Evolutionary conservation across 768 basidiomycete species (phyloP).

Genomic region (Tubosaeta brunneosetosa): DNA sequence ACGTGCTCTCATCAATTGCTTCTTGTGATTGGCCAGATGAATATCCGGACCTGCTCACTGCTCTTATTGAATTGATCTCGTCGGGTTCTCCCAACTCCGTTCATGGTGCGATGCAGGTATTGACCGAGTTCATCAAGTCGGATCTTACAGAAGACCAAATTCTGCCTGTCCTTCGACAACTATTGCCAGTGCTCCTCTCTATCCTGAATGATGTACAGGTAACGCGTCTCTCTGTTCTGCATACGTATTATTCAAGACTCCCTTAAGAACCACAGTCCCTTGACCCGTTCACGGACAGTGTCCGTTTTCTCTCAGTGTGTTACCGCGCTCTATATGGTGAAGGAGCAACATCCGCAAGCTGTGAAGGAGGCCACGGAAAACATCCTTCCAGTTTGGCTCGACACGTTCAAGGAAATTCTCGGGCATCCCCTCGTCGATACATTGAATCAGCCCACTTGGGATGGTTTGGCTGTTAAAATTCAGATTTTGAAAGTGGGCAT

Average conservation of each 20-base stretch:
- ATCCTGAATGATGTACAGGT: conserved; percentile 80
- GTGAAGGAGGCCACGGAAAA: conserved; percentile 77
- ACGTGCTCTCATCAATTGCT: conserved; percentile 82
- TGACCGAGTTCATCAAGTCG: conserved; percentile 90
- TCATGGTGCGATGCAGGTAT: conserved; percentile 94
- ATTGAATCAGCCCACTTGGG: conserved; percentile 62
- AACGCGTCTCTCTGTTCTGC: conserved; percentile 4
- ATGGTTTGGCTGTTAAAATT: conserved; percentile 69
- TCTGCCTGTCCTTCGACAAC: conserved; percentile 81
- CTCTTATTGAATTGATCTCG: conserved; percentile 72
- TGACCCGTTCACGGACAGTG: conserved; percentile 82
- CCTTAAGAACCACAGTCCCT: conserved; percentile 59
- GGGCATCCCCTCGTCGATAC: conserved; percentile 61
- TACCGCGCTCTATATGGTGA: conserved; percentile 88
- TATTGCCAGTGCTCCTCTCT: conserved; percentile 78
- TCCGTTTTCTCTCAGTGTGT: conserved; percentile 90
- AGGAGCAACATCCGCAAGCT: conserved; percentile 83
- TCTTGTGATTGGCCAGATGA: conserved; percentile 96
- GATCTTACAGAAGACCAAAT: conserved; percentile 95
- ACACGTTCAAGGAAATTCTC: conserved; percentile 78
- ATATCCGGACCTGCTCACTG: conserved; percentile 80
- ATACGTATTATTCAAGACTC: background rate
- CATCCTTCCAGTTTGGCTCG: conserved; percentile 89
- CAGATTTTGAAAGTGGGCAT: conserved; percentile 77
- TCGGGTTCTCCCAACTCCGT: conserved; percentile 70